These are phyloP conservation scores for peach (Prunus persica) DNA, from an alignment of 306 rosid genomes.

Conservation along the genomic window DNA sequence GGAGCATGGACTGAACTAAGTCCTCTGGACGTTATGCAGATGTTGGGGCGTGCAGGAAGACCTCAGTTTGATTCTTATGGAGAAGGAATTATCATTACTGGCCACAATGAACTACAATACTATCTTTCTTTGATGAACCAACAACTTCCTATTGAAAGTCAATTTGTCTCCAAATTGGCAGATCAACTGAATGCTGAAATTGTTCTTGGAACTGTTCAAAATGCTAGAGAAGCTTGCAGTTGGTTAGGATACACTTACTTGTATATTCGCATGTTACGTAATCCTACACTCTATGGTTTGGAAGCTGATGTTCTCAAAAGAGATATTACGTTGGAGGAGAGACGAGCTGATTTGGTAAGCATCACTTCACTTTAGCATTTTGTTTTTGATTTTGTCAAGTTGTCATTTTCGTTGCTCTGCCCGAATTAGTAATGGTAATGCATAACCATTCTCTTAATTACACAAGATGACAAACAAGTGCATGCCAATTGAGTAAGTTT, in stretches of 20 bases:
- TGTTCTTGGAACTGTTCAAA: conserved; percentile 90
- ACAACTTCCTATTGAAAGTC: conserved; percentile 92
- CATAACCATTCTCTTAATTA: background rate
- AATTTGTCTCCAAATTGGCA: conserved; percentile 87
- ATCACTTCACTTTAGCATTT: background rate
- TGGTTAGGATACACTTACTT: conserved; percentile 90
- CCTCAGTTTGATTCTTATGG: conserved; percentile 87
- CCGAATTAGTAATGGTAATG: background rate
- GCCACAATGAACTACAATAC: conserved; percentile 86
- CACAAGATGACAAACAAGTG: background rate
- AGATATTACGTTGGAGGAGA: conserved; percentile 72
- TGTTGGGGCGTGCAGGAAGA: conserved; percentile 98
- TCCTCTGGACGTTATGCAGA: conserved; percentile 96
- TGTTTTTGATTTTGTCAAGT: background rate
- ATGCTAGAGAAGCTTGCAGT: conserved; percentile 75
- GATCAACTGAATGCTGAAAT: conserved; percentile 92
- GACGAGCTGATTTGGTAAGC: conserved; percentile 91
- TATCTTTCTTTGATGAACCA: conserved; percentile 95
- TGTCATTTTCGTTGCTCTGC: background rate
- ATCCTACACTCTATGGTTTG: conserved; percentile 81
- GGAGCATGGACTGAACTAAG: conserved; percentile 98
- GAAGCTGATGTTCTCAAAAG: conserved; percentile 66
- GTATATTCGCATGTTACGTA: conserved; percentile 73
- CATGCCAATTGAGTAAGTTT: background rate
- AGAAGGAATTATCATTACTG: conserved; percentile 90